These are phyloP conservation scores for Prosopis cineraria DNA, from an alignment of 306 rosid genomes.

Conservation along the genomic window DNA sequence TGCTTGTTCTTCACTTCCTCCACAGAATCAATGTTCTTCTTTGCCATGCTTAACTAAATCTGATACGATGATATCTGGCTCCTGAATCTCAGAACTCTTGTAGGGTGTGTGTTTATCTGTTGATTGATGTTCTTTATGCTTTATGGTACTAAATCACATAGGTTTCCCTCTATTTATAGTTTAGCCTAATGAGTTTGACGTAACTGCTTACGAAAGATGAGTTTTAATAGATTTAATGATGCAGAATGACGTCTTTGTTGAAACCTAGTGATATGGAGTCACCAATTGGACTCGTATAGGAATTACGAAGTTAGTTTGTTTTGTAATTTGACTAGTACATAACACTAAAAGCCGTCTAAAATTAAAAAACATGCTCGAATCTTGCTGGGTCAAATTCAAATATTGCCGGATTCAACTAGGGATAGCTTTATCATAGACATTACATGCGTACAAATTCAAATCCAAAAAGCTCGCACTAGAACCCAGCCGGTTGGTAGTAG, in stretches of 20 bases:
- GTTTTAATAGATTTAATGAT: not conserved
- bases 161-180: not conserved
- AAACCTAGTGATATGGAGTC: not conserved
- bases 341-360: too few species aligned
- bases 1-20: not conserved
- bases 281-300: not conserved
- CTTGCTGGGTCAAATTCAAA: too few species aligned
- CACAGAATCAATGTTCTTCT: not conserved
- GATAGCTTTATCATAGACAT: too few species aligned
- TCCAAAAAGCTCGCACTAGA: too few species aligned
- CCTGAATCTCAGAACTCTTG: too few species aligned
- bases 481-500: too few species aligned
- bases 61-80: too few species aligned
- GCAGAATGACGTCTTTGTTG: too few species aligned
- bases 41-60: not conserved
- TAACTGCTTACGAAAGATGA: not conserved
- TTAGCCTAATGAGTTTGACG: not conserved
- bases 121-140: not conserved
- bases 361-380: too few species aligned
- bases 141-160: not conserved
- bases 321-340: slow-evolving; percentile 22
- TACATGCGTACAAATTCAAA: too few species aligned
- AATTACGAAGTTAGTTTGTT: not conserved
- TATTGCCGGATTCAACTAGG: too few species aligned
- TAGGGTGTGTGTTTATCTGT: not conserved